Evolutionary conservation across 129 eudicot genomes (phyloP).

Genomic region (Arctium lappa): DNA sequence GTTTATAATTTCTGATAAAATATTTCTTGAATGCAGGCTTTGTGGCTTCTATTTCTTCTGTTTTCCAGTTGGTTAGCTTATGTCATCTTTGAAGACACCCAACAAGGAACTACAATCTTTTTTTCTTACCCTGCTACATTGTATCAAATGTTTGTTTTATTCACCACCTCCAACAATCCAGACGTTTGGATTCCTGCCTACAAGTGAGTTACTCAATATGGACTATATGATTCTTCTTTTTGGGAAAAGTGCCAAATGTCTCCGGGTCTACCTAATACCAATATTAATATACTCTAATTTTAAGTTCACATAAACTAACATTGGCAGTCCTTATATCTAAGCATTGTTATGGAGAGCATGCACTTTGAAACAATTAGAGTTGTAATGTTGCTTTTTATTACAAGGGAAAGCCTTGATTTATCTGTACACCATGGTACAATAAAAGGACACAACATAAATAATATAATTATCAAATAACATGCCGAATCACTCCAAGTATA

Average conservation of each 20-base stretch:
- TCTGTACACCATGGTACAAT: no score
- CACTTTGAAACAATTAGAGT: no score
- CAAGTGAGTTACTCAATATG: slow-evolving; percentile 52
- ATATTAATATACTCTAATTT: background rate
- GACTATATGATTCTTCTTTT: slow-evolving; percentile 3
- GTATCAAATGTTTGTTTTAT: slow-evolving; percentile 86
- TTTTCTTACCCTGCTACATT: slow-evolving; percentile 65
- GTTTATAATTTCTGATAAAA: background rate
- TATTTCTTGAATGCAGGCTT: slow-evolving; percentile 49
- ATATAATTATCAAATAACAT: no score
- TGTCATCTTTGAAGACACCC: slow-evolving; percentile 95
- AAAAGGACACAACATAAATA: no score
- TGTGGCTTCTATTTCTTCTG: slow-evolving; percentile 67
- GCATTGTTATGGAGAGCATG: no score
- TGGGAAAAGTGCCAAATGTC: background rate
- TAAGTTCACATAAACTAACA: no score
- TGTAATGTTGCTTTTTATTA: no score
- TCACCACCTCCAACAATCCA: slow-evolving; percentile 95
- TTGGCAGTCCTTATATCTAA: no score
- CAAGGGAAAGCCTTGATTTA: no score
- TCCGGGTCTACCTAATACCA: background rate
- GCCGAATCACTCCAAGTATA: no score
- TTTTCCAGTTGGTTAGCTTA: slow-evolving; percentile 97
- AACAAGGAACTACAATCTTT: slow-evolving; percentile 69
- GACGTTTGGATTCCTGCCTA: slow-evolving; percentile 99